A percentile compares a stretch with the other conserved stretches of the same genome.
Evolutionary conservation across 2,329 filamentous ascomycete species (phyloP).

Genomic region (Verticillium albo-atrum): DNA sequence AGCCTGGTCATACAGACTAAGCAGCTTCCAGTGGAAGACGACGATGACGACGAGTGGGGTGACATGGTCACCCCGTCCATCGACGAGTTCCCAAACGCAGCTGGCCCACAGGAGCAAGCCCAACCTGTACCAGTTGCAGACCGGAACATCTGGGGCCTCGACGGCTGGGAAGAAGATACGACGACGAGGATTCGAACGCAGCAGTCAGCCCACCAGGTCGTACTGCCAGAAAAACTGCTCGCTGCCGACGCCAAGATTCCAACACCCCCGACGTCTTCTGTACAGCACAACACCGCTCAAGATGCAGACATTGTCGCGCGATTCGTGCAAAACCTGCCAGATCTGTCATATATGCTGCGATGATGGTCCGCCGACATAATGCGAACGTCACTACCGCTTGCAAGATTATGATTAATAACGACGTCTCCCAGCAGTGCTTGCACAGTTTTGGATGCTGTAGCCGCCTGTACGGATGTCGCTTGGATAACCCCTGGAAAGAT

Average conservation of each 20-base stretch:
- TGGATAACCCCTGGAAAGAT: background rate
- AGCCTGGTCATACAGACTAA: background rate
- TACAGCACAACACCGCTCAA: constrained; percentile 9
- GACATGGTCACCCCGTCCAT: constrained; percentile 50
- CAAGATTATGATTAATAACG: background rate
- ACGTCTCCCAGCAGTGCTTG: too few species aligned
- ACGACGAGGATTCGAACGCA: background rate
- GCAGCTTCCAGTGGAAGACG: constrained; percentile 6
- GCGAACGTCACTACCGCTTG: background rate
- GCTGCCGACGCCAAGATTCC: background rate
- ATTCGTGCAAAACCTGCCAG: constrained; percentile 32
- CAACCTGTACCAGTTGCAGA: background rate
- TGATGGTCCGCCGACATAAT: constrained; percentile 10
- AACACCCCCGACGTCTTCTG: background rate
- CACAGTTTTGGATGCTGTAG: background rate
- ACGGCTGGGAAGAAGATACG: background rate
- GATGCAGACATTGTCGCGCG: constrained; percentile 26
- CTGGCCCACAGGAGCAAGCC: background rate
- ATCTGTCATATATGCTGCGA: constrained; percentile 42
- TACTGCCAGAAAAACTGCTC: too few species aligned
- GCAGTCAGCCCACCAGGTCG: too few species aligned
- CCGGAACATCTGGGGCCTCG: background rate
- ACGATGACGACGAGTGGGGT: constrained; percentile 56
- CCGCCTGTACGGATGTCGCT: background rate
- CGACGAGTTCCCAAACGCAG: background rate